phyloP scores from a whole-genome alignment of 768 basidiomycete genomes.

The Neoboletus subvelutipes region DNA sequence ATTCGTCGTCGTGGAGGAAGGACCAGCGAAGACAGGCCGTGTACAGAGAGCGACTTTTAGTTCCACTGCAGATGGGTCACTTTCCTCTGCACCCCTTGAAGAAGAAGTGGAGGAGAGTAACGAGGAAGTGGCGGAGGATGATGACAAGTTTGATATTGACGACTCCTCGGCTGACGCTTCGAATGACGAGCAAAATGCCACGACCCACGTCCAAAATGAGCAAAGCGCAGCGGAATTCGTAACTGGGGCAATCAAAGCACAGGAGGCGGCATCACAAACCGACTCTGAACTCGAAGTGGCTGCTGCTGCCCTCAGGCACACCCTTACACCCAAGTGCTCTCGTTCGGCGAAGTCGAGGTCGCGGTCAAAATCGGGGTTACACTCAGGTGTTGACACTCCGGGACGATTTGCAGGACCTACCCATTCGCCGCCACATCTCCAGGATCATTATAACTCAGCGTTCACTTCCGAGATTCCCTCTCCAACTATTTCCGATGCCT shows the following conservation, averaged over 20 bases:
- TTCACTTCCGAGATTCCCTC: slow-evolving; percentile 36
- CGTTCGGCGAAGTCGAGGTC: slow-evolving; percentile 33
- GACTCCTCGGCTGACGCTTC: slow-evolving; percentile 70
- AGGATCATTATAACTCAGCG: slow-evolving; percentile 14
- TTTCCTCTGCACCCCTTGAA: slow-evolving; percentile 27
- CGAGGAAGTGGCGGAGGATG: slow-evolving; percentile 52
- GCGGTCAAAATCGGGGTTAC: slow-evolving; percentile 37
- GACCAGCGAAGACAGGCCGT: slow-evolving; percentile 47
- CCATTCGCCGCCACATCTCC: slow-evolving; percentile 45
- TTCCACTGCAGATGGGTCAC: slow-evolving; percentile 7
- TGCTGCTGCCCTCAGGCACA: slow-evolving; percentile 35
- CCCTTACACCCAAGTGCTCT: slow-evolving; percentile 30
- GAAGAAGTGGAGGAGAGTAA: slow-evolving; percentile 43
- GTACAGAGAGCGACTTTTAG: slow-evolving; percentile 14
- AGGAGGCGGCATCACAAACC: slow-evolving; percentile 25
- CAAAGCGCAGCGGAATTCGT: slow-evolving; percentile 14
- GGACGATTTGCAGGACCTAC: slow-evolving; percentile 54
- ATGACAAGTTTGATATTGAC: slow-evolving; percentile 91
- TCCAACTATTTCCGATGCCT: slow-evolving; percentile 42
- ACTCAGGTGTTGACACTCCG: slow-evolving; percentile 64
- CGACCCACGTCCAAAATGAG: slow-evolving; percentile 11
- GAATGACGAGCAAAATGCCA: not conserved
- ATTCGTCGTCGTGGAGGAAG: slow-evolving; percentile 96
- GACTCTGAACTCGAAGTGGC: slow-evolving; percentile 32
- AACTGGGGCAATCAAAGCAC: slow-evolving; percentile 30